Conservation (phyloP, 495 filamentous ascomycete species). For the Penicillium egyptiacum region DNA sequence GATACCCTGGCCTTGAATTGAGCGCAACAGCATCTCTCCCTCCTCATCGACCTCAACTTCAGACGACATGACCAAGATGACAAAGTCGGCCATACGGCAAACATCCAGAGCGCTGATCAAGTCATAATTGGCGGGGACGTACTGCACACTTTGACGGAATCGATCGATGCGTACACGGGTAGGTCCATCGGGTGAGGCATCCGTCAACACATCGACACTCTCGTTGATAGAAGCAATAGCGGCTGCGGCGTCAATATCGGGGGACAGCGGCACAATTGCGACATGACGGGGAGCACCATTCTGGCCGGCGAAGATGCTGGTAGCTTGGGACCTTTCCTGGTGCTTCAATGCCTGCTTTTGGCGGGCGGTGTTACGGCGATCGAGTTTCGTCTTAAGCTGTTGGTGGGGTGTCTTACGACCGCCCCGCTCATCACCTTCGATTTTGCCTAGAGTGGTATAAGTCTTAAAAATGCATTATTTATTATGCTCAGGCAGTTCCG, state of each 20-base stretch:
- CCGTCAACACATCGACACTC: slow-evolving; percentile 72
- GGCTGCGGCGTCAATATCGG: slow-evolving; percentile 61
- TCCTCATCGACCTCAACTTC: slow-evolving; percentile 77
- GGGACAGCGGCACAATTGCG: slow-evolving; percentile 82
- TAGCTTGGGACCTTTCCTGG: slow-evolving; percentile 70
- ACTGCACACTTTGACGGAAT: slow-evolving; percentile 91
- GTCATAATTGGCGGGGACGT: slow-evolving; percentile 69
- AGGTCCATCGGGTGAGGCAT: slow-evolving; percentile 58
- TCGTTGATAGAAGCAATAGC: slow-evolving; percentile 70
- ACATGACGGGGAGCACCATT: slow-evolving; percentile 88
- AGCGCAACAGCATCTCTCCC: slow-evolving; percentile 77
- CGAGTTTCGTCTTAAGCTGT: slow-evolving; percentile 94
- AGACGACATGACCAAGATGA: slow-evolving; percentile 78
- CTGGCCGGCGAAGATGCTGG: slow-evolving; percentile 76
- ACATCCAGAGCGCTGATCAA: slow-evolving; percentile 78
- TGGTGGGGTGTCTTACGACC: slow-evolving; percentile 87
- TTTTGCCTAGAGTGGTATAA: slow-evolving; percentile 52
- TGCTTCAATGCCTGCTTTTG: slow-evolving; percentile 81
- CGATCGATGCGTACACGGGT: slow-evolving; percentile 72
- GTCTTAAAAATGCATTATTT: slow-evolving; percentile 59
- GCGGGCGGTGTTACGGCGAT: slow-evolving; percentile 87
- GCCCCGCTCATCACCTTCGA: slow-evolving; percentile 57
- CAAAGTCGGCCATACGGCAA: slow-evolving; percentile 84
- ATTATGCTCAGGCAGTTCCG: not conserved
- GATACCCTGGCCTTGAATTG: slow-evolving; percentile 89